phyloP scores from a whole-genome alignment of 352 stramenopile species.

The Globisporangium rhizosaccharum region DNA sequence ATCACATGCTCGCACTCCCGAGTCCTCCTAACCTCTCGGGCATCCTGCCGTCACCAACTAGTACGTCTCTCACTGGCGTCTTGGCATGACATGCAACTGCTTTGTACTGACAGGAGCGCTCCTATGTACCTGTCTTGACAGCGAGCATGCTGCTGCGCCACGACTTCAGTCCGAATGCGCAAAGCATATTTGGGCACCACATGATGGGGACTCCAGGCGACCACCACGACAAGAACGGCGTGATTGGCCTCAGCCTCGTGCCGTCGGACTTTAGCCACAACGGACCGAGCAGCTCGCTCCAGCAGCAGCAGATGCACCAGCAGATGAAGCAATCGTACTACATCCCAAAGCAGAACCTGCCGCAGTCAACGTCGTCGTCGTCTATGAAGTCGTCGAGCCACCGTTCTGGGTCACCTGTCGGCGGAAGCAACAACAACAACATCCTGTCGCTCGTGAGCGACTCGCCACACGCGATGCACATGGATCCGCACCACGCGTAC shows the following conservation, averaged over 20 bases:
- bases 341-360: constrained; percentile 22
- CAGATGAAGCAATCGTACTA: constrained; percentile 41
- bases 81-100: neutral
- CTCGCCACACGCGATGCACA: neutral
- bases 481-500: neutral
- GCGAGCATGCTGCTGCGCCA: constrained; percentile 70
- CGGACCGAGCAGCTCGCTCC: constrained; percentile 10
- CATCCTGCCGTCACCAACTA: constrained; percentile 73
- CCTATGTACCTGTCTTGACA: constrained; percentile 10
- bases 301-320: too few relatives aligned
- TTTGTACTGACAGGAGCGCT: neutral
- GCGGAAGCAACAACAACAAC: neutral
- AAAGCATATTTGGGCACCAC: constrained; percentile 47
- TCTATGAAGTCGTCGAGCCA: constrained; percentile 24
- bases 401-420: constrained; percentile 21
- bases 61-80: constrained; percentile 31
- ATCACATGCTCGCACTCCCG: constrained; percentile 61
- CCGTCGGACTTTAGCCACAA: constrained; percentile 52
- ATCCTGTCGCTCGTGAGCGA: neutral
- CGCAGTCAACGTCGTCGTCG: constrained; percentile 5
- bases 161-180: constrained; percentile 60
- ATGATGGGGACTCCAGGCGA: constrained; percentile 27
- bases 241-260: constrained; percentile 55
- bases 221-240: constrained; percentile 49
- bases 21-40: constrained; percentile 70